Base-by-base conservation (phyloP, 202 grass and related monocot species). In the Bolboschoenoplectus hybrid region DNA sequence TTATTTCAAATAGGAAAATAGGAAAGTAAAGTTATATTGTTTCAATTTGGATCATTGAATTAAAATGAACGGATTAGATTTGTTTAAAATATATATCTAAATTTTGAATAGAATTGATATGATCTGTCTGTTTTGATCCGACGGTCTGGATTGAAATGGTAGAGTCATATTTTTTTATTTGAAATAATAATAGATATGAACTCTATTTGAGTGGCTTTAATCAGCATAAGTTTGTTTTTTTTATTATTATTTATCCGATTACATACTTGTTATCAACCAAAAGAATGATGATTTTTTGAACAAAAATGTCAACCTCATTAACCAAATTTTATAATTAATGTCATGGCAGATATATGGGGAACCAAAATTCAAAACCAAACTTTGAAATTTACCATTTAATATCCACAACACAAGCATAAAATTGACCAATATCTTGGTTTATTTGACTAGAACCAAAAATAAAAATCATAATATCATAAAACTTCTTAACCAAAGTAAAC, bases 271-370 rank as follows among this genome's bases (percentile, higher is more conserved):
- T 2, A 65, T 32, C 45, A 32, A 50, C 12, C 32, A 13, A 38
- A 76, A 38, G 2, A 53, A 76, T 76, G 3, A 76, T 76, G 19
- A 36, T 36, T 53, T 36, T 52, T 53, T 75, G 8, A 75, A 75
- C 20, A 53, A 35, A 74, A 74, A 51, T 68, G 72, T 75, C 72
- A 75, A 75, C 11, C 0, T 51, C 72, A 36, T 53, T 74, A 26
- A 74, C 14, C 0, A 45, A 44, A 32, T 34, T 72, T 34, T 53
- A 52, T 53, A 4, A 75, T 36, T 53, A 4, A 75, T 36, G 6
- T 55, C 19, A 76, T 53, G 49, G 74, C 50, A 55, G 13, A 43
- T 14, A 38, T 53, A 38, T 53, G 5, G 53, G 26, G 6, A 3
- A 39, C 10, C 5, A 45, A 55, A 76, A 76, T 76, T 53, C 3